phyloP scores from a whole-genome alignment of 345 rosid species.

The Gossypium australe region DNA sequence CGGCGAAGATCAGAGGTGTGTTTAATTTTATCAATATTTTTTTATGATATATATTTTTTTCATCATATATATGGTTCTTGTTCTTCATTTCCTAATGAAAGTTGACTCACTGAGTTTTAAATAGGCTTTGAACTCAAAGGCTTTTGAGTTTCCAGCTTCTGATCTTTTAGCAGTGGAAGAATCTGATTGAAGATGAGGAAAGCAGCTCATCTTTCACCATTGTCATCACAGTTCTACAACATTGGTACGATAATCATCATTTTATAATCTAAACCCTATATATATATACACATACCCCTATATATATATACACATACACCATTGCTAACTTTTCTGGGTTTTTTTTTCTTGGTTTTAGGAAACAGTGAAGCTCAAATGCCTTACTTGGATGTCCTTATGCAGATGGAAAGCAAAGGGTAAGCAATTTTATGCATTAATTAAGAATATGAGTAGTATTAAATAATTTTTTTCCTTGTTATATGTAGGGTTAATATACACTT shows the following conservation, averaged over 20 bases:
- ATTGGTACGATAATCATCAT: conserved; percentile 21
- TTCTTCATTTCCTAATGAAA: background rate
- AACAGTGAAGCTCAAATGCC: conserved; percentile 34
- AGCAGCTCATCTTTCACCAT: conserved; percentile 25
- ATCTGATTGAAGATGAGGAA: conserved; percentile 30
- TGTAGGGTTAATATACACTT: too few relatives aligned
- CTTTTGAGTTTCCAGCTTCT: background rate
- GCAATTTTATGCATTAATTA: background rate
- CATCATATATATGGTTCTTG: too few relatives aligned
- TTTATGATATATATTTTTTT: too few relatives aligned
- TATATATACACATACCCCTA: background rate
- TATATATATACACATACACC: background rate
- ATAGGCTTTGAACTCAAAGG: background rate
- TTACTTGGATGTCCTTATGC: conserved; percentile 22
- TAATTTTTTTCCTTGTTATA: background rate
- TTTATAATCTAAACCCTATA: background rate
- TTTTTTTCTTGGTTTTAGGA: conserved; percentile 26
- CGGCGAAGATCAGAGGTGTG: background rate
- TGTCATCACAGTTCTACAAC: conserved; percentile 27
- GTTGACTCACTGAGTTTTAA: background rate
- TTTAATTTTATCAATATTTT: too few relatives aligned
- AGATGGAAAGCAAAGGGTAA: conserved; percentile 29
- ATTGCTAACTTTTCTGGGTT: background rate
- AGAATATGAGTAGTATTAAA: too few relatives aligned
- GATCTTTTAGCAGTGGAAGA: background rate